These are phyloP conservation scores for Alternaria angustiovoidea DNA, from an alignment of 2,329 filamentous ascomycete genomes.

Conservation along the genomic window DNA sequence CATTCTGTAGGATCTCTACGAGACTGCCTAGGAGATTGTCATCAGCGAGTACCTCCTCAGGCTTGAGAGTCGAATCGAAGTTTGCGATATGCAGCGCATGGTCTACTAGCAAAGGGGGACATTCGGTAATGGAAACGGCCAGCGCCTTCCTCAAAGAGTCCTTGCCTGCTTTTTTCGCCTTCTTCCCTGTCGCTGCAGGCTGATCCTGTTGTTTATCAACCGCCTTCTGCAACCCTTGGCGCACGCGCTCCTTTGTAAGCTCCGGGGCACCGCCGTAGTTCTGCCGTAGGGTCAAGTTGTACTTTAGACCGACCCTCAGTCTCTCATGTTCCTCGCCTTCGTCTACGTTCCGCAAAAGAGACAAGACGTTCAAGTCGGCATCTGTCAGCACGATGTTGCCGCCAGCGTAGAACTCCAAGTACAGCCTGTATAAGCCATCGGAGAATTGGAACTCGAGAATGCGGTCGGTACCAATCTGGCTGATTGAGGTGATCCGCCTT, in stretches of 20 bases:
- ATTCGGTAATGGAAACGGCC: conserved; percentile 84
- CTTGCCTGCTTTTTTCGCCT: conserved; percentile 76
- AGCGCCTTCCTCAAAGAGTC: conserved; percentile 82
- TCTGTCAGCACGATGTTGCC: conserved; percentile 96
- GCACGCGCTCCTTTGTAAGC: conserved; percentile 77
- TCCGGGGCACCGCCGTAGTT: conserved; percentile 80
- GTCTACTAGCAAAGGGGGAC: conserved; percentile 86
- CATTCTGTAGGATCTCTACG: conserved; percentile 72
- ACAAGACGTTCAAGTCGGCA: conserved; percentile 79
- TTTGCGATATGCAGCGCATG: conserved; percentile 76
- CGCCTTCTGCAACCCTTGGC: conserved; percentile 71
- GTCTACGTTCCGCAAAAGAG: conserved; percentile 79
- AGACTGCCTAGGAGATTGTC: conserved; percentile 71
- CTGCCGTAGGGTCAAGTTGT: conserved; percentile 82
- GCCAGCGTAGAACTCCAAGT: conserved; percentile 94
- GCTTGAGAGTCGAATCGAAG: conserved; percentile 73
- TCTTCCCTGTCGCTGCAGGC: conserved; percentile 63
- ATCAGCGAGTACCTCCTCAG: conserved; percentile 73
- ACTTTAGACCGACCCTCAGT: conserved; percentile 77
- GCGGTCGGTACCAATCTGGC: conserved; percentile 90
- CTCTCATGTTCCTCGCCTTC: conserved; percentile 86
- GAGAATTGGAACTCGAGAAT: conserved; percentile 93
- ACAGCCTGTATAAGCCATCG: conserved; percentile 86
- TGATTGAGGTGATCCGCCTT: conserved; percentile 78
- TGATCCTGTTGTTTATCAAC: conserved; percentile 65